Evolutionary conservation across 176 grass and related monocot genomes (phyloP), one percentile per base, ranked within the genome.

Genomic region (Dendrocalamus sinicus): DNA sequence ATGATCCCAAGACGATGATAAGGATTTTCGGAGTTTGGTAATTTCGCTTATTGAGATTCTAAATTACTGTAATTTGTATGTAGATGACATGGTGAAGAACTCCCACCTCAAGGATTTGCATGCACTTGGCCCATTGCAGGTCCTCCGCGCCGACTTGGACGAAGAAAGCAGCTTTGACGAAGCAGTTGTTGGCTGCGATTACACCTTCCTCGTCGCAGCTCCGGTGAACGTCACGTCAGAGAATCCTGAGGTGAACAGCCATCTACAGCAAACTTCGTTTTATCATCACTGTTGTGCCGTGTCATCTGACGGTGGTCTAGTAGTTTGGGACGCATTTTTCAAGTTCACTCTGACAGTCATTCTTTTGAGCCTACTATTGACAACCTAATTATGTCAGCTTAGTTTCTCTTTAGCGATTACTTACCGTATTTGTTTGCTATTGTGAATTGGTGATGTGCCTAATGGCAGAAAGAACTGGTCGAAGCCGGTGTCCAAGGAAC

Each of bases 101-200:
- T 77, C 77, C 66, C 90, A 91, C 58, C 61, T 97, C 12, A 91
- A 85, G 81, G 84, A 82, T 7, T 39, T 97, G 90, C 86, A 91
- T 41, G 61, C 26, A 0, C 28, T 97, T 1, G 95, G 95, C 16
- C 8, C 52, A 1, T 14, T 97, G 73, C 66, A 85, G 24, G 41
- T 92, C 66, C 10, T 88, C 73, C 71, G 64, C 4, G 90, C 86
- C 4, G 92, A 97, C 78, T 63, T 97, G 63, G 23, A 57, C 13
- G 65, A 89, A 19, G 88, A 97, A 65, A 86, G 86, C 32, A 97
- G 95, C 69, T 97, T 94, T 5, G 92, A 92, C 24, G 92, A 28
- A 1, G 1, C 28, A 28, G 28, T 28, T 28, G 28, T 28, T 28
- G 28, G 28, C 1, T 28, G 28, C 28, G 28, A 28, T 28, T 28